Evolutionary conservation across 495 filamentous ascomycete species (phyloP).

Genomic region (Chaetomidium leptoderma): DNA sequence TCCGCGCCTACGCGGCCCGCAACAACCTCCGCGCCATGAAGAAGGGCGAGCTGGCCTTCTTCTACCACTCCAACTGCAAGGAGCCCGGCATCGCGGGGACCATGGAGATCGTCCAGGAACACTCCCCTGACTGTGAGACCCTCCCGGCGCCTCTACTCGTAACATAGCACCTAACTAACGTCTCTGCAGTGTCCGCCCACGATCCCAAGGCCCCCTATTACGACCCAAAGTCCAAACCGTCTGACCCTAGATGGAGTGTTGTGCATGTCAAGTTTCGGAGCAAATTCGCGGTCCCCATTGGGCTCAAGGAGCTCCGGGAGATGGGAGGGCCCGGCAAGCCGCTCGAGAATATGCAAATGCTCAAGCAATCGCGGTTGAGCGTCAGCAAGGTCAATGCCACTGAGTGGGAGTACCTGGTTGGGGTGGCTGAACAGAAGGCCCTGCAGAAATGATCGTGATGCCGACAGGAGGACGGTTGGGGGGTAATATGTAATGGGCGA

Average conservation of each 20-base stretch:
- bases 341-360: constrained; percentile 76
- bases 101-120: constrained; percentile 86
- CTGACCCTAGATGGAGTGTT: constrained; percentile 81
- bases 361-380: constrained; percentile 76
- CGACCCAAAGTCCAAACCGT: constrained; percentile 65
- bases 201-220: constrained; percentile 76
- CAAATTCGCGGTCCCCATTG: constrained; percentile 71
- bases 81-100: constrained; percentile 85
- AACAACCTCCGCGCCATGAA: constrained; percentile 91
- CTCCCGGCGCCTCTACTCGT: background rate
- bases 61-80: constrained; percentile 97
- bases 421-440: constrained; percentile 43
- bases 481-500: background rate
- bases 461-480: background rate
- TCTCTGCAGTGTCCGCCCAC: constrained; percentile 65
- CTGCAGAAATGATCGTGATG: background rate
- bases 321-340: constrained; percentile 53
- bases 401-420: constrained; percentile 79
- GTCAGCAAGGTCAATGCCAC: constrained; percentile 67
- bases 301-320: constrained; percentile 68
- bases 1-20: constrained; percentile 55
- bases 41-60: constrained; percentile 86
- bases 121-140: constrained; percentile 67
- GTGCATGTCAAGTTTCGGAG: constrained; percentile 82
- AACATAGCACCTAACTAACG: background rate